Evolutionary conservation across 768 basidiomycete species (phyloP), one percentile per base, ranked within the genome.

Genomic region (Macrolepiota dolichaula): DNA sequence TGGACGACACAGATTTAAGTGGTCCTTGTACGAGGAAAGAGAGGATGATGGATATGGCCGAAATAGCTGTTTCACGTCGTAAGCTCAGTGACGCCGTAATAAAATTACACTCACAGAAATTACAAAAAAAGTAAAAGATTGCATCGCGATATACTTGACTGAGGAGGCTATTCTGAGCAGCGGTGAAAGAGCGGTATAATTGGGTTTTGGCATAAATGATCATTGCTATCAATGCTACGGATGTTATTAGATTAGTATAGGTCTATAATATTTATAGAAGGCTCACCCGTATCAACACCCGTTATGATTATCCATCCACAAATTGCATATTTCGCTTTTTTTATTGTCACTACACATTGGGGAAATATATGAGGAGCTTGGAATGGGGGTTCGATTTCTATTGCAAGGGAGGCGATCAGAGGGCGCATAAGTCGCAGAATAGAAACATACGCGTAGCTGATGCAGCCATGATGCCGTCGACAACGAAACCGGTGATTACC

Each of bases 271-370:
- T 49, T 13, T 24, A 12, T 27, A 24, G 12, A 49, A 24, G 19
- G 22, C 54, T 9, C n/a, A 58, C 57, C 27, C 37, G 46, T 58
- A 22, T 50, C 57, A 10, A 58, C 35, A 9, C 37, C 13, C 24
- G 17, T 25, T 15, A 58, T 22, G 36, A 51, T 58, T 27, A 50
- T 36, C 57, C 57, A 58, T 9, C 57, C 57, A 22, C 15, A 50
- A 25, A 58, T 51, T 15, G 47, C 32, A 22, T 50, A 25, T 9
- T 32, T 58, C 19, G 5, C 35, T 36, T 24, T 15, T 17, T 50
- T 32, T 22, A 58, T 2, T 1, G 24, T 9, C 2, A 58, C 13
- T 25, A 58, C 25, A n/a, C 47, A 58, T 10, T 22, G 57, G 13
- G 57, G 57, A 7, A 25, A 29, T 15, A 56, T 2, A 13, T n/a